phyloP scores from a whole-genome alignment of 2,329 filamentous ascomycete genomes.

The Neonectria neomacrospora region DNA sequence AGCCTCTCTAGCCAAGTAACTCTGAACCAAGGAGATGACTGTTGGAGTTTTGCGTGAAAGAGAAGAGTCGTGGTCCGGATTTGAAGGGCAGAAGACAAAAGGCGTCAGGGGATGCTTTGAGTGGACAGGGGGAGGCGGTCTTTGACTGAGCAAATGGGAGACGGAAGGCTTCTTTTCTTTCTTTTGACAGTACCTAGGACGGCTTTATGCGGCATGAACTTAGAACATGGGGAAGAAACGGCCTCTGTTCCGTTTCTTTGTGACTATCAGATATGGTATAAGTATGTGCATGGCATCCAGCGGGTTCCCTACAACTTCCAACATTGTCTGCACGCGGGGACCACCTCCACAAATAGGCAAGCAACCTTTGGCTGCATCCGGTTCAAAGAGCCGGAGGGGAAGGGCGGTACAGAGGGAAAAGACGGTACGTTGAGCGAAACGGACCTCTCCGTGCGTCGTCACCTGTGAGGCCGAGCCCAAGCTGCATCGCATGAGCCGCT shows the following conservation, averaged over 20 bases:
- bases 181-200: constrained; percentile 38
- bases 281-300: constrained; percentile 34
- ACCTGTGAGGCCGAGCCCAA: constrained; percentile 36
- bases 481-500: constrained; percentile 45
- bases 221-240: constrained; percentile 25
- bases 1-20: constrained; percentile 14
- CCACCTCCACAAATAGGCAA: constrained; percentile 45
- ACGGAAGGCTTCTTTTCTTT: constrained; percentile 24
- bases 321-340: constrained; percentile 36
- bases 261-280: constrained; percentile 33
- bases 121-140: constrained; percentile 8
- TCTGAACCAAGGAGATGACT: background rate
- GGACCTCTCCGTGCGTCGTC: constrained; percentile 38
- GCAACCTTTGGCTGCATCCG: constrained; percentile 37
- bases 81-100: constrained; percentile 6
- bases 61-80: constrained; percentile 14
- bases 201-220: constrained; percentile 34
- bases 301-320: constrained; percentile 25
- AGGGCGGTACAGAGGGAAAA: constrained; percentile 3
- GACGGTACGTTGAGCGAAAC: constrained; percentile 27
- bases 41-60: constrained; percentile 3
- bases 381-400: constrained; percentile 14
- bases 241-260: constrained; percentile 43
- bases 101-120: constrained; percentile 10
- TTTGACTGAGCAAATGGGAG: constrained; percentile 24